Conservation (phyloP, 176 grass and related monocot species). For the Chloris gayana region DNA sequence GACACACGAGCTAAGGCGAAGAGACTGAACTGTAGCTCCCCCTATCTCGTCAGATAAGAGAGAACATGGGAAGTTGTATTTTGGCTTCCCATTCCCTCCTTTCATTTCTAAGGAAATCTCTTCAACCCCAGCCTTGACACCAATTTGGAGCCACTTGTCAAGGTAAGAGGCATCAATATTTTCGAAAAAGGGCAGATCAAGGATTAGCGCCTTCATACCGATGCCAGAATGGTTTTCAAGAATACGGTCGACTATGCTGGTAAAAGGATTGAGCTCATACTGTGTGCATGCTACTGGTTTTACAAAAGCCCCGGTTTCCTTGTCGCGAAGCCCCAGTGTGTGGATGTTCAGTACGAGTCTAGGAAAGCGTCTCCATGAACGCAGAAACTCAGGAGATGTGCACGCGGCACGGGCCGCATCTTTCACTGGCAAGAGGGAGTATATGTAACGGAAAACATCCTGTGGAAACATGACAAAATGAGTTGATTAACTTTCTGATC, state of each 20-base stretch:
- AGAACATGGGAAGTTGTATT: constrained; percentile 23
- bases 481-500: background rate
- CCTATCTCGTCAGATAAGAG: background rate
- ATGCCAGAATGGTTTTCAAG: constrained; percentile 3
- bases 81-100: background rate
- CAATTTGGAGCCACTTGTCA: constrained; percentile 6
- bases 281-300: background rate
- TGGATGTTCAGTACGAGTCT: background rate
- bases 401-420: constrained; percentile 38
- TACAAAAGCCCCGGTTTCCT: background rate
- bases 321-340: background rate
- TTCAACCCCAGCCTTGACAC: constrained; percentile 31
- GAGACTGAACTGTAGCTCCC: background rate
- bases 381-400: constrained; percentile 17
- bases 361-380: constrained; percentile 15
- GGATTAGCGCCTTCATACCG: constrained; percentile 1
- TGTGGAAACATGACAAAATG: constrained; percentile 3
- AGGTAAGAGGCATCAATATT: background rate
- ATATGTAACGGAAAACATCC: constrained; percentile 25
- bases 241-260: background rate
- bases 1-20: background rate
- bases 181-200: background rate
- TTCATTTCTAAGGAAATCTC: background rate
- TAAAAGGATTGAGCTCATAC: background rate
- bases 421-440: background rate